A percentile compares a stretch with the other conserved stretches of the same genome.
Conservation (phyloP, 2,329 filamentous ascomycete genomes). For the Trichoderma koningii region DNA sequence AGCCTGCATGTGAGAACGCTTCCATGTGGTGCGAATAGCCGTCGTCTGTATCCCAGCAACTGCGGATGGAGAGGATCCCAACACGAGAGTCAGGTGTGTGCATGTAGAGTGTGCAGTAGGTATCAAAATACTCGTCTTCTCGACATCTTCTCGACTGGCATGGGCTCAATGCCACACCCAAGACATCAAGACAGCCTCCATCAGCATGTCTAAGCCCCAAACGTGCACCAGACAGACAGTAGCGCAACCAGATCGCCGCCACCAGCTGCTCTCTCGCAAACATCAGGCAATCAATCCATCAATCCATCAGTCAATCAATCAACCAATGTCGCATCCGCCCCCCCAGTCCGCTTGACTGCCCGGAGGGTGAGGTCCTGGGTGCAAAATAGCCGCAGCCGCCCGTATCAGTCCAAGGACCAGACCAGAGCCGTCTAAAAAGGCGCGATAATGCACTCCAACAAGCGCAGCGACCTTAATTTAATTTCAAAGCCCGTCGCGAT, state of each 20-base stretch:
- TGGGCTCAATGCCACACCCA: slow-evolving; percentile 19
- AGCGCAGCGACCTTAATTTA: not conserved
- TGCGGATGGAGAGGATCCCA: no score
- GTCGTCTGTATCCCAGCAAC: no score
- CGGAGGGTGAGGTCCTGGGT: no score
- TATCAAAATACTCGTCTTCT: not conserved
- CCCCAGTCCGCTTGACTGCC: not conserved
- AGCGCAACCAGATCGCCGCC: not conserved
- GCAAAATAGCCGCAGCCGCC: slow-evolving; percentile 22
- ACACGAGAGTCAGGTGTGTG: no score
- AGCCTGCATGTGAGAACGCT: no score
- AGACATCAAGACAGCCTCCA: slow-evolving; percentile 5
- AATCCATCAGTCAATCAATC: not conserved
- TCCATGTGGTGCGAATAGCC: no score
- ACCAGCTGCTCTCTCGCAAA: not conserved
- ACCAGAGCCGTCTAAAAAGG: no score
- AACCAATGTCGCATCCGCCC: not conserved
- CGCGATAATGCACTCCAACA: no score
- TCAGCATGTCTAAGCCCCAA: not conserved
- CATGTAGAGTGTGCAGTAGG: not conserved
- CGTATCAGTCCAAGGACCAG: not conserved
- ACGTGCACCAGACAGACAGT: not conserved
- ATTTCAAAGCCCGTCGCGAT: slow-evolving; percentile 5
- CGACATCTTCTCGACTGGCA: not conserved
- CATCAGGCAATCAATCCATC: not conserved